Evolutionary conservation across 371 early-diverging fungal species (phyloP), one percentile per base, ranked within the genome.

Genomic region (Coemansia sp.): DNA sequence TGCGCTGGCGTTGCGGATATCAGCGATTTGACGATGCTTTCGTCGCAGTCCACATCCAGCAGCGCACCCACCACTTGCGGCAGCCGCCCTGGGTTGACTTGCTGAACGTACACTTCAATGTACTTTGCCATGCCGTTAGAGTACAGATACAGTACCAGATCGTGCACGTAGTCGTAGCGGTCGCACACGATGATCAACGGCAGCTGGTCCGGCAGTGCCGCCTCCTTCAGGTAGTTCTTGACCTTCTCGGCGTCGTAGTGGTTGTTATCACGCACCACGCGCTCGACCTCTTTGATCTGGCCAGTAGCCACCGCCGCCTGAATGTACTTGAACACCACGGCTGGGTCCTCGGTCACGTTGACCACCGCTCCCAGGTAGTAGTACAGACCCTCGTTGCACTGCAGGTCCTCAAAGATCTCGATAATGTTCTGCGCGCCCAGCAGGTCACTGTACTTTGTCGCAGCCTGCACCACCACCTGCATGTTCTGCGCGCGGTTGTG

Each of bases 131-230:
- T 75, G 67, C 91, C 89, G 84, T 94, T 94, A 69, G 96, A 93
- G 82, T 96, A 96, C 69, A 98, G 84, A 71, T 92, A 95, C 39
- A 98, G 87, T 9, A 98, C 93, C 33, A 98, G 85, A 74, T 98
- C 99, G 71, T 97, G 97, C 23, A 98, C 97, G 86, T 92, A 97
- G 79, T 91, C 90, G 72, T 91, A 94, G 59, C 98, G 89, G 78
- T 98, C 99, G 84, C 98, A 97, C 26, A 98, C 99, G 71, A 97
- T 95, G 68, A 98, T 96, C 56, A 98, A 82, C 26, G 99, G 97
- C 55, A 98, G 85, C 78, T 97, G 97, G 80, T 98, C 99, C 20
- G 87, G 81, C 39, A 98, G 86, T 69, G 95, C 91, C 53, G 97
- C 93, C 80, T 98, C 99, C 82, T 96, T 97, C 65, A 98, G 84